These are phyloP conservation scores for Ramaria rubella DNA, from an alignment of 768 basidiomycete genomes.

Conservation along the genomic window DNA sequence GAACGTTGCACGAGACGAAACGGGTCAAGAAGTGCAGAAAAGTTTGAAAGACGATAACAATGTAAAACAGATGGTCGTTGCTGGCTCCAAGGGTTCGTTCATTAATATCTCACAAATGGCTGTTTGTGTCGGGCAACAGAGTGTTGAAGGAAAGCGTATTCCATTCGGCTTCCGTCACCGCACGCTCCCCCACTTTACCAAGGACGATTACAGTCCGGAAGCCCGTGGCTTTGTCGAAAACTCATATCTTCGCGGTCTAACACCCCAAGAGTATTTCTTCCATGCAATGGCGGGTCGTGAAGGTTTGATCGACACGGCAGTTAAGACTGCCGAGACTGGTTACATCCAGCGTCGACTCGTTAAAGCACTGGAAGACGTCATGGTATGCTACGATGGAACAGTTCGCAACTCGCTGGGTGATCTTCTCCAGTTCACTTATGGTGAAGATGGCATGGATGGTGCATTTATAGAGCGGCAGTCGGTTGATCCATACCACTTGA, in stretches of 20 bases:
- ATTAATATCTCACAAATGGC: slow-evolving; percentile 99
- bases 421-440: slow-evolving; percentile 93
- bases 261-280: slow-evolving; percentile 99
- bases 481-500: slow-evolving; percentile 83
- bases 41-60: slow-evolving; percentile 98
- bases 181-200: slow-evolving; percentile 93
- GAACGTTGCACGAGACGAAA: slow-evolving; percentile 90
- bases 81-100: slow-evolving; percentile 97
- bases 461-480: slow-evolving; percentile 95
- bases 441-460: slow-evolving; percentile 99
- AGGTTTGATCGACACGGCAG: slow-evolving; percentile 97
- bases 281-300: slow-evolving; percentile 99
- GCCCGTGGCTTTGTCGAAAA: slow-evolving; percentile 99
- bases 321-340: slow-evolving; percentile 99
- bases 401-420: slow-evolving; percentile 97
- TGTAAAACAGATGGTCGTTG: slow-evolving; percentile 99
- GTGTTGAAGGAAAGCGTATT: slow-evolving; percentile 95
- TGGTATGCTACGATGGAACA: slow-evolving; percentile 96
- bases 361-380: slow-evolving; percentile 95
- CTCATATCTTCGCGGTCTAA: slow-evolving; percentile 92
- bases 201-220: slow-evolving; percentile 98
- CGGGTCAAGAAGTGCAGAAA: slow-evolving; percentile 95
- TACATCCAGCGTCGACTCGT: slow-evolving; percentile 98
- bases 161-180: slow-evolving; percentile 98
- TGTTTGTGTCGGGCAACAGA: slow-evolving; percentile 97